These are phyloP conservation scores for Chrysanthemum seticuspe DNA, from an alignment of 129 eudicot genomes.

Conservation along the genomic window DNA sequence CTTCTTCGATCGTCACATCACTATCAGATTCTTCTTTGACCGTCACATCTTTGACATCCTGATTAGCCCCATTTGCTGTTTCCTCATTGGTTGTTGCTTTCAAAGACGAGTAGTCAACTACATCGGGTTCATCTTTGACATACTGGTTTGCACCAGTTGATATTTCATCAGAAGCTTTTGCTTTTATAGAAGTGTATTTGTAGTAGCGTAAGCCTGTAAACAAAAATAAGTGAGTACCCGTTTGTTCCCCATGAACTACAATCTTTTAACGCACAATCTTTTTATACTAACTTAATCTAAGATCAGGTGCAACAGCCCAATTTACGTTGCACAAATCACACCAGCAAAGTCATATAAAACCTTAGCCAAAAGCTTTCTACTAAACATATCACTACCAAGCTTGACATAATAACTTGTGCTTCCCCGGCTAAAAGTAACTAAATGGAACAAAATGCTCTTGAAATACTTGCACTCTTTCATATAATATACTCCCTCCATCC, in stretches of 20 bases:
- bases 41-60: slow-evolving; percentile 24
- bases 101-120: slow-evolving; percentile 27
- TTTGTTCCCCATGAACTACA: not conserved
- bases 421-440: no score
- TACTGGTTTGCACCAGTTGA: slow-evolving; percentile 37
- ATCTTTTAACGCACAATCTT: not conserved
- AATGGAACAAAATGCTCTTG: no score
- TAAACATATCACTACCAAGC: not conserved
- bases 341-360: not conserved
- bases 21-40: slow-evolving; percentile 32
- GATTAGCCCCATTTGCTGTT: slow-evolving; percentile 33
- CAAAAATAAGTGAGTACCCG: slow-evolving; percentile 1
- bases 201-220: slow-evolving; percentile 33
- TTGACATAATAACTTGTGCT: no score
- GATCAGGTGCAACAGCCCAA: not conserved
- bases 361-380: not conserved
- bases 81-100: slow-evolving; percentile 33
- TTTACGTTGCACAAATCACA: no score
- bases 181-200: slow-evolving; percentile 25
- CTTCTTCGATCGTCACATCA: slow-evolving; percentile 27
- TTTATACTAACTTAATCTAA: not conserved
- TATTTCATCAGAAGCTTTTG: slow-evolving; percentile 43
- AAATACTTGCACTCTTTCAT: no score
- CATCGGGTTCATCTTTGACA: slow-evolving; percentile 36
- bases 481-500: no score